Percentiles rank a stretch among this genome's conserved stretches.
phyloP scores from a whole-genome alignment of 768 basidiomycete species.

The Lanmaoa rubissima region DNA sequence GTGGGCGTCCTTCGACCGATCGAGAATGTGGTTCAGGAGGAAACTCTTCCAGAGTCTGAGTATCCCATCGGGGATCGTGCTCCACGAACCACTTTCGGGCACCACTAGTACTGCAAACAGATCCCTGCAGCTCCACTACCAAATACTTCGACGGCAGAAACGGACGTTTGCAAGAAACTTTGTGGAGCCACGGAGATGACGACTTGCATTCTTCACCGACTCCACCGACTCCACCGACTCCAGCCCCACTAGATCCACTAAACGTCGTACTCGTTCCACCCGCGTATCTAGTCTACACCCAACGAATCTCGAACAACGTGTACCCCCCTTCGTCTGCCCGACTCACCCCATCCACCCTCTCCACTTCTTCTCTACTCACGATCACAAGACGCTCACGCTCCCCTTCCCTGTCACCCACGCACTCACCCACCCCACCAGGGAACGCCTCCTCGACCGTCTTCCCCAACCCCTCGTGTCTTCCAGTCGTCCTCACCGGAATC shows the following conservation, averaged over 20 bases:
- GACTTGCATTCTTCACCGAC: background rate
- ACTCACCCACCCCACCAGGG: constrained; percentile 19
- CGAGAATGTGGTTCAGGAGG: background rate
- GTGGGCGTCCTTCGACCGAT: background rate
- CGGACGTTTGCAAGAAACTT: background rate
- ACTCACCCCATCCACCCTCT: constrained; percentile 53
- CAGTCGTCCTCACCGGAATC: constrained; percentile 63
- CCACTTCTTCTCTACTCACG: constrained; percentile 45
- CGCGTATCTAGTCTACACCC: constrained; percentile 23
- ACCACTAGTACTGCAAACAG: no score
- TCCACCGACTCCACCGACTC: background rate
- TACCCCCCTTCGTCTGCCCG: constrained; percentile 72
- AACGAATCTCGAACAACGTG: constrained; percentile 69
- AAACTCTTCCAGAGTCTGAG: background rate
- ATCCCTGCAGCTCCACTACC: background rate
- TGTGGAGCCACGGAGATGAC: background rate
- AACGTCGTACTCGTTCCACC: background rate
- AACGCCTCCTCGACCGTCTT: constrained; percentile 58
- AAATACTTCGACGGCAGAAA: background rate
- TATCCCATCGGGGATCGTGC: no score
- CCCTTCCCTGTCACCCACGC: background rate
- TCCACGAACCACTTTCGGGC: background rate
- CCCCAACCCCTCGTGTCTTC: constrained; percentile 58
- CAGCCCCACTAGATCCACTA: background rate
- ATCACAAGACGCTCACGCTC: constrained; percentile 41